Base-by-base conservation (phyloP, 306 rosid species). In the Geum urbanum region DNA sequence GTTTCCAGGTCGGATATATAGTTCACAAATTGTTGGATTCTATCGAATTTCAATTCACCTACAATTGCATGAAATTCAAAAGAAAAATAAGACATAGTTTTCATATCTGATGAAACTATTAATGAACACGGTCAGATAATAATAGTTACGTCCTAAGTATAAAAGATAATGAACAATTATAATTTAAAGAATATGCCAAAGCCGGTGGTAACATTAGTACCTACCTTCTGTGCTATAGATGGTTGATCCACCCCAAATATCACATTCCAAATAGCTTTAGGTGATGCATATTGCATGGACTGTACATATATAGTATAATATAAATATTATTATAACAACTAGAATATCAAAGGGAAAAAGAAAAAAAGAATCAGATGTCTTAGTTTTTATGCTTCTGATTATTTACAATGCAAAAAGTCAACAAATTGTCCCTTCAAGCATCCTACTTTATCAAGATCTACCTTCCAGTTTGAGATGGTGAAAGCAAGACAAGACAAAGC, bases 231-330 rank as follows among this genome's bases (percentile, higher is more conserved):
- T 72, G 78, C 81, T 80, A 94, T 72, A 83, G 87, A 83, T 72
- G 92, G 97, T 73, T 81, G 83, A 76, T 74, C 80, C 60, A 75
- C 84, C 35, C 96, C 97, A 83, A 94, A 88, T 61, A 94, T 76
- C 69, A 78, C 9, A 77, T 90, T 94, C 97, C 97, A 94, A 73
- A 94, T 50, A 66, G 96, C 96, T 83, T 88, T 80, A 14, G 97
- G 98, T 63, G 98, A 94, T 74, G 97, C 41, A 88, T 90, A 94
- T 75, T 94, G 95, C 97, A 94, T 94, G 73, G 92, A 90, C 98
- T 94, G 81, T 70, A 69, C 43, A 61, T 47, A 76, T 65, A 55
- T 76, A 70, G 35, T 14, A 57, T 54, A 40, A 16, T 27, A 32
- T 72, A 39, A 27, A 60, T 72, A 41, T 5, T 35, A 37, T 15